phyloP scores from a whole-genome alignment of 2,329 filamentous ascomycete species.

The Paradendryphiella salina region DNA sequence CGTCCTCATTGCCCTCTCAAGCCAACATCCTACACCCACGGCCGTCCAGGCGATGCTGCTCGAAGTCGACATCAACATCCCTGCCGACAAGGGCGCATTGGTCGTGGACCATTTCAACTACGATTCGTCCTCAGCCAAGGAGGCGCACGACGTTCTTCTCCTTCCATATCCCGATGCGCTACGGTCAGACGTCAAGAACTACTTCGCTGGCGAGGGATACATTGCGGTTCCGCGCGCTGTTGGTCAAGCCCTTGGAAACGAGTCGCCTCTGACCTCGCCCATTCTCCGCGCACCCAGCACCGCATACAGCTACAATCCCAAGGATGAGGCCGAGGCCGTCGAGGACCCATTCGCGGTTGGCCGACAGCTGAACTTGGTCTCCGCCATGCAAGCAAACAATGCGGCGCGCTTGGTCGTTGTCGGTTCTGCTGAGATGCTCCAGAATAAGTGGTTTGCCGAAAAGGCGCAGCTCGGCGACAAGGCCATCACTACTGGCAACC shows the following conservation, averaged over 20 bases:
- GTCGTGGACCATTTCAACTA: constrained; percentile 97
- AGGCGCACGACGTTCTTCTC: constrained; percentile 86
- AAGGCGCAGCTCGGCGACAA: constrained; percentile 64
- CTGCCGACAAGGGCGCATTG: constrained; percentile 78
- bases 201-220: constrained; percentile 70
- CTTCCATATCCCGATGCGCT: constrained; percentile 68
- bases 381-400: constrained; percentile 87
- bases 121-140: constrained; percentile 73
- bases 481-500: constrained; percentile 71
- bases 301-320: constrained; percentile 91
- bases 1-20: constrained; percentile 81
- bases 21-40: constrained; percentile 68
- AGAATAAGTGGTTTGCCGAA: constrained; percentile 86
- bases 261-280: constrained; percentile 74
- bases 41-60: constrained; percentile 77
- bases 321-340: constrained; percentile 72
- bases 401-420: constrained; percentile 86
- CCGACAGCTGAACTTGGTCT: constrained; percentile 80
- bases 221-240: constrained; percentile 81
- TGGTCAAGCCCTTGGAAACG: constrained; percentile 78
- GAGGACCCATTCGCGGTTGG: constrained; percentile 87
- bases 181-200: constrained; percentile 72
- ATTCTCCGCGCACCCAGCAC: constrained; percentile 81
- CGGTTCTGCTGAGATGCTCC: constrained; percentile 82
- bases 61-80: constrained; percentile 88